Percentiles rank a stretch among this genome's conserved stretches.
Evolutionary conservation across 352 stramenopile genomes (phyloP).

Genomic region (Phytophthora podocarpi): DNA sequence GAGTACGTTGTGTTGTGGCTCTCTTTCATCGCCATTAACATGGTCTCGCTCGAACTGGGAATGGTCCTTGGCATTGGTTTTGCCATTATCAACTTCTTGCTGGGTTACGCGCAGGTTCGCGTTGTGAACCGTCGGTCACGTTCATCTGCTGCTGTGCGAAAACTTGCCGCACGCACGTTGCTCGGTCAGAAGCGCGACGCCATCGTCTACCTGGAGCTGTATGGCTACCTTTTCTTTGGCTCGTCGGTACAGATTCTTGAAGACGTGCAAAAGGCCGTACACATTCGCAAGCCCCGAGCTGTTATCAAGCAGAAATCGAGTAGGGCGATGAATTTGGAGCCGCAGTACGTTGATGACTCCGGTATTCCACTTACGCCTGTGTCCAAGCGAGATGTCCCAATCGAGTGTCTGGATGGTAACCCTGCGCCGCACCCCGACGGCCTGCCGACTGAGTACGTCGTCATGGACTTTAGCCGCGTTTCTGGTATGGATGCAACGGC

Average conservation of each 20-base stretch:
- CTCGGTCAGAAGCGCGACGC: slow-evolving; percentile 69
- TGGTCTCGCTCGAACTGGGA: slow-evolving; percentile 95
- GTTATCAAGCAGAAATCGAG: slow-evolving; percentile 23
- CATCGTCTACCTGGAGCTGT: slow-evolving; percentile 82
- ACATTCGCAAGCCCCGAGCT: slow-evolving; percentile 51
- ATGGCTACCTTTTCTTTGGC: slow-evolving; percentile 88
- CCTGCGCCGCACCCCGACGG: slow-evolving; percentile 47
- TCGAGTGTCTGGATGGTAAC: slow-evolving; percentile 79
- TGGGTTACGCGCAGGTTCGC: slow-evolving; percentile 78
- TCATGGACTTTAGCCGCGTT: slow-evolving; percentile 89
- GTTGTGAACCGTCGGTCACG: slow-evolving; percentile 69
- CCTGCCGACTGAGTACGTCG: slow-evolving; percentile 82
- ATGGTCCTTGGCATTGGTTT: slow-evolving; percentile 94
- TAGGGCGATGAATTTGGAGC: slow-evolving; percentile 19
- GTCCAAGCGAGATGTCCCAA: slow-evolving; percentile 51
- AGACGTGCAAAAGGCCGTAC: slow-evolving; percentile 79
- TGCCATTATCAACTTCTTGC: slow-evolving; percentile 86
- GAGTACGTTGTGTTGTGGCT: slow-evolving; percentile 94
- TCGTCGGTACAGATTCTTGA: slow-evolving; percentile 84
- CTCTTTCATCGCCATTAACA: slow-evolving; percentile 95
- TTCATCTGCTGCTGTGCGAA: slow-evolving; percentile 67
- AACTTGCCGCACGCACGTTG: slow-evolving; percentile 63
- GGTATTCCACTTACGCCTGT: slow-evolving; percentile 60
- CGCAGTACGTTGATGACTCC: slow-evolving; percentile 28
- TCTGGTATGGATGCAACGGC: slow-evolving; percentile 90